Base-by-base conservation (phyloP, 176 grass and related monocot genomes). In the Oryza longistaminata region DNA sequence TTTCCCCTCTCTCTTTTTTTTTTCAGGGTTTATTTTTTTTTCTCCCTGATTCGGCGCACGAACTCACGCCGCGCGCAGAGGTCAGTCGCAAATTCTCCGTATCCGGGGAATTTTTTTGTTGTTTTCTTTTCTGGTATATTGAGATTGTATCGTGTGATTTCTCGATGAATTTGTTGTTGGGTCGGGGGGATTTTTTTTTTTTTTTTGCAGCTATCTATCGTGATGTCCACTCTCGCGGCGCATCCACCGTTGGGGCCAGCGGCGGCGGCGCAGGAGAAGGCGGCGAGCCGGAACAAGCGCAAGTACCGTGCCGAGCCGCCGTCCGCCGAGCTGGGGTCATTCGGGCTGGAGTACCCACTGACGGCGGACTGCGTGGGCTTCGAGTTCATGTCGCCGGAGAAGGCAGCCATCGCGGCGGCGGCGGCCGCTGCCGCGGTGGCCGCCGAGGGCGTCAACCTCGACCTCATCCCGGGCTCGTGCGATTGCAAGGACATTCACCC, bases 301-400 rank as follows among this genome's bases (percentile, higher is more conserved):
- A 99, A 99, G 73, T 99, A 88, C 60, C 91, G 91, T 0, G 92
- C 91, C 6, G 97, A 99, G 68, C 90, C 90, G 42, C 92, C 84
- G 11, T 80, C 87, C 17, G 52, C 91, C 6, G 91, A 99, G 76
- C 70, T 88, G 16, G 85, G 61, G 24, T 50, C 86, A 15, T 83
- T 88, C 4, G 82, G 74, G 6, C 73, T 82, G 66, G 91, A 92
- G 75, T 90, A 94, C 39, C 83, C 90, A 14, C 64, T 77, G 19
- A 49, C 90, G 35, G 68, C 88, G 5, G 93, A 99, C 61, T 94
- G 87, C 19, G 71, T 90, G 21, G 88, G 91, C 13, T 91, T 86
- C 21, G 91, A 95, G 42, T 84, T 92, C 37, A 80, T 95, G 71
- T 60, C 85, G 3, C 64, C 79, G 9, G 97, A 99, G 87, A 94